Percentiles rank a stretch among this genome's conserved stretches.
Evolutionary conservation across 805 yeast species (phyloP).

Genomic region (Kodamaea leandrae): DNA sequence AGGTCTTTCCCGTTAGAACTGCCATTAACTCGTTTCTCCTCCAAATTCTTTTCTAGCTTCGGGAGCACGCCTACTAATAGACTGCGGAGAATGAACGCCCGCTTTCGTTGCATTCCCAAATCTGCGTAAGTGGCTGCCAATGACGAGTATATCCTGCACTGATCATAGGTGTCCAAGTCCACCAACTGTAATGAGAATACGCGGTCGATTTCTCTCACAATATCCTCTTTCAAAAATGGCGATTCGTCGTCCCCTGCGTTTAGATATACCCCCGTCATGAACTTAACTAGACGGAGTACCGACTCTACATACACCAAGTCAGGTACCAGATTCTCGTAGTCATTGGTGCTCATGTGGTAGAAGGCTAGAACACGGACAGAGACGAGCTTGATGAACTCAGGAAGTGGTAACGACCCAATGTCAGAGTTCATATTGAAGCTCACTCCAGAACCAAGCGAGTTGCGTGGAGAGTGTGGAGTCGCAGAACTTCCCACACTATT

Average conservation of each 20-base stretch:
- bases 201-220: conserved; percentile 38
- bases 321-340: conserved; percentile 75
- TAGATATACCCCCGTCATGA: conserved; percentile 52
- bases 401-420: conserved; percentile 24
- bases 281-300: conserved; percentile 58
- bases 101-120: conserved; percentile 62
- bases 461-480: conserved; percentile 30
- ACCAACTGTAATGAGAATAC: conserved; percentile 35
- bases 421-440: conserved; percentile 24
- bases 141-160: conserved; percentile 60
- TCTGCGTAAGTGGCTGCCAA: conserved; percentile 63
- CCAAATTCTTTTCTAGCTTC: conserved; percentile 31
- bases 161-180: conserved; percentile 43
- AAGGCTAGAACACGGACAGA: conserved; percentile 25
- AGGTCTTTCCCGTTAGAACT: background rate
- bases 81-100: conserved; percentile 66
- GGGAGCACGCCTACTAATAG: conserved; percentile 54
- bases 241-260: conserved; percentile 20
- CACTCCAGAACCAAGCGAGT: conserved; percentile 27
- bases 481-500: too few species aligned
- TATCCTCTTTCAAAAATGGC: conserved; percentile 35
- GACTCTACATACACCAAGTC: conserved; percentile 75
- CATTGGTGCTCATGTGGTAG: conserved; percentile 47
- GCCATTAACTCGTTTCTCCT: conserved; percentile 7
- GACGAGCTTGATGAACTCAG: conserved; percentile 34